A percentile compares a stretch with the other conserved stretches of the same genome.
phyloP scores from a whole-genome alignment of 345 rosid species.

The Hibiscus tridactylites region DNA sequence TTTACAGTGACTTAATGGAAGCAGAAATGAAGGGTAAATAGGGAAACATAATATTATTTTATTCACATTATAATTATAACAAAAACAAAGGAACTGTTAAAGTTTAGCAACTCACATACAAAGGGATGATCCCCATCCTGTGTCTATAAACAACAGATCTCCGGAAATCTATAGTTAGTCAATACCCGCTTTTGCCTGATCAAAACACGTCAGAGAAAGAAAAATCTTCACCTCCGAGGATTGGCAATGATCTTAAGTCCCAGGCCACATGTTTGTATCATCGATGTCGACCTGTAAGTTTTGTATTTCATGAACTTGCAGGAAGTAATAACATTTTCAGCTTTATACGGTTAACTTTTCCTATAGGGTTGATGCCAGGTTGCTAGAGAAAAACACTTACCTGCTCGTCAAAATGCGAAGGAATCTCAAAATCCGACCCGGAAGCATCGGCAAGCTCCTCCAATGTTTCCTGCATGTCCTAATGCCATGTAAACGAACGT shows the following conservation, averaged over 20 bases:
- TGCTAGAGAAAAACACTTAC: slow-evolving; percentile 19
- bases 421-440: slow-evolving; percentile 44
- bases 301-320: background rate
- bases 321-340: slow-evolving; percentile 13
- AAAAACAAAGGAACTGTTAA: background rate
- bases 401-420: slow-evolving; percentile 40
- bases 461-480: slow-evolving; percentile 39
- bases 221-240: background rate
- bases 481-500: background rate
- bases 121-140: background rate
- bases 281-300: slow-evolving; percentile 25
- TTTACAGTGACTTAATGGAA: too few relatives aligned
- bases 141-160: slow-evolving; percentile 11
- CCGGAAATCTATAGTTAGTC: slow-evolving; percentile 22
- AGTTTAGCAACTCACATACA: background rate
- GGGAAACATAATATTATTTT: background rate
- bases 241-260: slow-evolving; percentile 12
- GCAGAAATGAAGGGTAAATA: too few relatives aligned
- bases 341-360: slow-evolving; percentile 12
- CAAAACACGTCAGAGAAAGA: slow-evolving; percentile 7
- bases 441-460: slow-evolving; percentile 38
- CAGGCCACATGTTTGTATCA: slow-evolving; percentile 19
- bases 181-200: background rate
- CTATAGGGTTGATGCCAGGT: slow-evolving; percentile 15
- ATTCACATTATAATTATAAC: background rate